A percentile compares a stretch with the other conserved stretches of the same genome.
Evolutionary conservation across 2,329 filamentous ascomycete species (phyloP).

Genomic region (Fusarium oxysporum): DNA sequence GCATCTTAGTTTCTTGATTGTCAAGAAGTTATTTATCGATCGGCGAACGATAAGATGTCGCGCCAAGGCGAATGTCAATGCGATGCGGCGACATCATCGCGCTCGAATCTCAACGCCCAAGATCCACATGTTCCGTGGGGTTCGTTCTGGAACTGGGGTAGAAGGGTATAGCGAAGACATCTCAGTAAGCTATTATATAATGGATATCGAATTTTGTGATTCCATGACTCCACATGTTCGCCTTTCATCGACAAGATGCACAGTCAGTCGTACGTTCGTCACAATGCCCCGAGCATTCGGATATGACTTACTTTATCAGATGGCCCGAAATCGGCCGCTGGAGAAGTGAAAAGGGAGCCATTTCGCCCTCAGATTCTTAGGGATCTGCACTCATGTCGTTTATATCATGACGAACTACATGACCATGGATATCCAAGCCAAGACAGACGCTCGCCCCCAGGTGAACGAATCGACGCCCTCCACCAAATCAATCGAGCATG

Average conservation of each 20-base stretch:
- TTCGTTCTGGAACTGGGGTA: not conserved
- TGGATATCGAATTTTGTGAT: not conserved
- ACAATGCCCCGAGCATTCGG: not conserved
- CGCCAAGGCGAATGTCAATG: not conserved
- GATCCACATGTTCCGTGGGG: not conserved
- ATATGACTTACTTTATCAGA: too few relatives aligned
- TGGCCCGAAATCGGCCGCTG: not conserved
- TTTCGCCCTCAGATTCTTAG: rapidly evolving
- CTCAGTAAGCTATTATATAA: constrained; percentile 23
- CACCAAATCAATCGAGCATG: constrained; percentile 46
- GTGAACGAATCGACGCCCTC: constrained; percentile 13
- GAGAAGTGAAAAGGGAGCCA: not conserved
- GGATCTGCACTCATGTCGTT: too few relatives aligned
- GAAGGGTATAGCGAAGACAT: not conserved
- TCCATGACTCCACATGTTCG: constrained; percentile 18
- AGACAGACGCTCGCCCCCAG: not conserved
- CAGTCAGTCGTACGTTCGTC: not conserved
- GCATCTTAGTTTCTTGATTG: rapidly evolving
- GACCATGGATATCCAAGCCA: constrained; percentile 28
- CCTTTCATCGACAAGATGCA: constrained; percentile 25
- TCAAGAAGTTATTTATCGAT: rapidly evolving
- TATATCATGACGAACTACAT: not conserved
- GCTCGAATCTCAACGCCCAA: not conserved
- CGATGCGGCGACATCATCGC: not conserved
- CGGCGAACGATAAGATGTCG: not conserved